Conservation (phyloP, 2,329 filamentous ascomycete species). For the Reticulascus tulasneorum region DNA sequence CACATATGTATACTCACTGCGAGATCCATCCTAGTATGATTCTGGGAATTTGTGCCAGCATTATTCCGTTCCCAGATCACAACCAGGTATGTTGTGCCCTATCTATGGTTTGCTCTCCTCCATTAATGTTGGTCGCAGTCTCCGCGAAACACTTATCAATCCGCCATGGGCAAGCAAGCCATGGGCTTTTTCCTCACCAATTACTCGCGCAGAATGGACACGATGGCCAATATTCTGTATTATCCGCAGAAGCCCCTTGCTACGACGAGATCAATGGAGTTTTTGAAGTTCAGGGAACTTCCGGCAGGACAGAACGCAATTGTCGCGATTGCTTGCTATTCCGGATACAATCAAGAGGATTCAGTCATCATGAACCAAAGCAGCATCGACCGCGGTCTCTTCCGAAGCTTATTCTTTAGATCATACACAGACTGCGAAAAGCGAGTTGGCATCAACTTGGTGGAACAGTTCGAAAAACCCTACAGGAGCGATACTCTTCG, state of each 20-base stretch:
- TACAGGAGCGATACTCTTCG: constrained; percentile 82
- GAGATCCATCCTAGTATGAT: constrained; percentile 99
- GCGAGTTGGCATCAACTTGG: constrained; percentile 85
- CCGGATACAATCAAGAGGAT: constrained; percentile 99
- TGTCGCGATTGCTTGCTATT: constrained; percentile 95
- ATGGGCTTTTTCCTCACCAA: constrained; percentile 99
- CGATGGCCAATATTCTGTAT: constrained; percentile 98
- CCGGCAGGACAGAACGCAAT: constrained; percentile 98
- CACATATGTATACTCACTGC: constrained; percentile 94
- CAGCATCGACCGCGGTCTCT: constrained; percentile 94
- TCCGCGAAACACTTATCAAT: constrained; percentile 97
- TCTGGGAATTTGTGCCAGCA: constrained; percentile 94
- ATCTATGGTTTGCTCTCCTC: constrained; percentile 1
- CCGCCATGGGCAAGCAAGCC: constrained; percentile 99
- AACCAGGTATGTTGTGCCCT: constrained; percentile 62
- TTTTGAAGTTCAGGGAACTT: constrained; percentile 94
- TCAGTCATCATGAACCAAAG: constrained; percentile 99
- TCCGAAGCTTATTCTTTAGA: constrained; percentile 96
- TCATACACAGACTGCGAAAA: constrained; percentile 98
- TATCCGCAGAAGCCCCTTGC: constrained; percentile 97
- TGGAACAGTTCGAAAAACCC: constrained; percentile 95
- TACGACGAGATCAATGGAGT: constrained; percentile 97
- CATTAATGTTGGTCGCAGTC: constrained; percentile 54
- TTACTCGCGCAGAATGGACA: constrained; percentile 96
- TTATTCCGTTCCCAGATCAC: constrained; percentile 99